Evolutionary conservation across 2,329 filamentous ascomycete species (phyloP).

Genomic region (Fusarium sarcochroum): DNA sequence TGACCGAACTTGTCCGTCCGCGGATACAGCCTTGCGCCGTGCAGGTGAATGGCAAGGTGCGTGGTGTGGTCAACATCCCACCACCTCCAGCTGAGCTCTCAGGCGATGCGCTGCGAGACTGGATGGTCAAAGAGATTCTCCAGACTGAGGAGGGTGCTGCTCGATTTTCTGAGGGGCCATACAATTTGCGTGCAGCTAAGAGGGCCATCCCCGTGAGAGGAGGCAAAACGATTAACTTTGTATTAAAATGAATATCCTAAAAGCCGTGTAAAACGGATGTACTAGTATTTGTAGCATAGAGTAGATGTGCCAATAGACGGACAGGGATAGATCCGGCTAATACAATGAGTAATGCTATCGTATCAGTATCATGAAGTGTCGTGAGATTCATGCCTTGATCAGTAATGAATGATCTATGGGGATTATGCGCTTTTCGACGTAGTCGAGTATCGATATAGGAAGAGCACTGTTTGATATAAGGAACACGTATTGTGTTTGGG

Average conservation of each 20-base stretch:
- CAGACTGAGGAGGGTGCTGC: conserved; percentile 71
- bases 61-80: conserved; percentile 76
- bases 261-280: not conserved
- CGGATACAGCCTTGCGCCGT: conserved; percentile 73
- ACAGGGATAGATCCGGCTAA: conserved; percentile 5
- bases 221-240: conserved; percentile 82
- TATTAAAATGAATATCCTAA: conserved; percentile 58
- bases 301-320: conserved; percentile 14
- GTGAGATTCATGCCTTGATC: too few relatives aligned
- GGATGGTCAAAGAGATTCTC: conserved; percentile 73
- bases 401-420: too few relatives aligned
- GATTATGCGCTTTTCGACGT: too few relatives aligned
- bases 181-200: conserved; percentile 67
- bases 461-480: too few relatives aligned
- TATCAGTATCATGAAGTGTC: not conserved
- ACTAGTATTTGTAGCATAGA: conserved; percentile 31
- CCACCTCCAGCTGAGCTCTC: conserved; percentile 60
- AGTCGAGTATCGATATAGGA: too few relatives aligned
- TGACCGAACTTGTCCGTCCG: conserved; percentile 64
- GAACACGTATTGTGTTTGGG: too few relatives aligned
- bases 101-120: conserved; percentile 66
- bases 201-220: conserved; percentile 76
- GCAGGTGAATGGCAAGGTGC: conserved; percentile 84
- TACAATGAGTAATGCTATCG: not conserved
- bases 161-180: conserved; percentile 64